phyloP scores from a whole-genome alignment of 306 rosid species.

The Vigna radiata region DNA sequence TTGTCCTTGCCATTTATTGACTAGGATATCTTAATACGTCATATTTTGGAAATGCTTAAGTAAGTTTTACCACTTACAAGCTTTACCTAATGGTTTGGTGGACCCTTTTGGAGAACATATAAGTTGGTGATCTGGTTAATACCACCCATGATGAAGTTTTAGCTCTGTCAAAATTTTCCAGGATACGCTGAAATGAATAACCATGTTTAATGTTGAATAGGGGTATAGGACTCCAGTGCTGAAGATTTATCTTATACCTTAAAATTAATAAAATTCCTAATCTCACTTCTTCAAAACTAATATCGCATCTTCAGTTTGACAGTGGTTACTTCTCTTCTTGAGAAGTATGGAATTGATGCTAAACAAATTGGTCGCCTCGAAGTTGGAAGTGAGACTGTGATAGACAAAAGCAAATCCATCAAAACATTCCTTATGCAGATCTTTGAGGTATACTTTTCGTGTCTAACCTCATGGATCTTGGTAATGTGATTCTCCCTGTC shows the following conservation, averaged over 20 bases:
- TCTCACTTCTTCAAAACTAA: slow-evolving; percentile 30
- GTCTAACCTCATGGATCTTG: slow-evolving; percentile 17
- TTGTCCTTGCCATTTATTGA: neutral
- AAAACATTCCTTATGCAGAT: slow-evolving; percentile 98
- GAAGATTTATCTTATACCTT: slow-evolving; percentile 24
- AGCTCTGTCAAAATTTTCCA: slow-evolving; percentile 4
- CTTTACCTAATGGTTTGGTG: slow-evolving; percentile 11
- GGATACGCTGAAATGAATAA: neutral
- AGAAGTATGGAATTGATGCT: slow-evolving; percentile 83
- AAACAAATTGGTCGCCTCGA: slow-evolving; percentile 98
- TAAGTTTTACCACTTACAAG: slow-evolving; percentile 27
- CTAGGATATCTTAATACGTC: neutral
- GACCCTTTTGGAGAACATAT: neutral
- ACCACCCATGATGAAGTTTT: neutral
- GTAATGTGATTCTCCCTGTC: slow-evolving; percentile 1
- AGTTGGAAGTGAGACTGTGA: slow-evolving; percentile 98
- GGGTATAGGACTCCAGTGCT: slow-evolving; percentile 4
- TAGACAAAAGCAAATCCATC: slow-evolving; percentile 99
- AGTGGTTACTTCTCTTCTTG: slow-evolving; percentile 83
- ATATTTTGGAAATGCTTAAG: neutral
- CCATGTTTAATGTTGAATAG: slow-evolving; percentile 10
- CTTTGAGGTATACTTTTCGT: slow-evolving; percentile 73
- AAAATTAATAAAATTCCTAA: neutral
- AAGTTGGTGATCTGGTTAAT: slow-evolving; percentile 28
- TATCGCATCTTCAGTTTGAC: slow-evolving; percentile 80